Percentiles rank a stretch among this genome's conserved stretches.
Evolutionary conservation across 345 rosid genomes (phyloP).

Genomic region (Gynandropsis gynandra): DNA sequence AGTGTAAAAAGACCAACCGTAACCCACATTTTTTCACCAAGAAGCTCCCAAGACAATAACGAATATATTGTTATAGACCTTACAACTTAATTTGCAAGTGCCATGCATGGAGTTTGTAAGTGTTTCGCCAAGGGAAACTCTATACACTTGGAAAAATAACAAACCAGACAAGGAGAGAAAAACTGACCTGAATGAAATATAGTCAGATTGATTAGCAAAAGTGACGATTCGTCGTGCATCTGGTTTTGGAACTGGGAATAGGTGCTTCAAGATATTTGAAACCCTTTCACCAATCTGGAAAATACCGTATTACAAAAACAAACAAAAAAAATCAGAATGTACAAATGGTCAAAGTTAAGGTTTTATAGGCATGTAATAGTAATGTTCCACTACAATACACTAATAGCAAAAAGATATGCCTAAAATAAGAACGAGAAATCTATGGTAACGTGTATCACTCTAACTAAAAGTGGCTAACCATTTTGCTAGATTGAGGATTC

Average conservation of each 20-base stretch:
- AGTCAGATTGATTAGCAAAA: slow-evolving; percentile 72
- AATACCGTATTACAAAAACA: background rate
- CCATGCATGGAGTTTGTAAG: background rate
- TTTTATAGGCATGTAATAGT: background rate
- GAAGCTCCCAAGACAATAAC: background rate
- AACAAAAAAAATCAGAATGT: too few relatives aligned
- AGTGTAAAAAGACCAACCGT: background rate
- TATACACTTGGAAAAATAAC: background rate
- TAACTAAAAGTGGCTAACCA: too few relatives aligned
- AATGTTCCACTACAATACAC: too few relatives aligned
- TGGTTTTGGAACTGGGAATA: slow-evolving; percentile 83
- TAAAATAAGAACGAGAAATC: too few relatives aligned
- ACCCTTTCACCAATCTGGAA: slow-evolving; percentile 75
- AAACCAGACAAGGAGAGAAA: slow-evolving; percentile 1
- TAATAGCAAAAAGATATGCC: too few relatives aligned
- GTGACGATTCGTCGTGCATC: slow-evolving; percentile 77
- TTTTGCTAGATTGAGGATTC: too few relatives aligned
- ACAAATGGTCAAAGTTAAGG: background rate
- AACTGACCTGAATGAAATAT: slow-evolving; percentile 82
- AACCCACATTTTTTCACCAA: background rate
- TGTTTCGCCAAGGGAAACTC: background rate
- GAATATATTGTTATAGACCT: too few relatives aligned
- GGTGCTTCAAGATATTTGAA: slow-evolving; percentile 67
- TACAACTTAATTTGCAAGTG: background rate
- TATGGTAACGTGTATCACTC: too few relatives aligned